Conservation (phyloP, 805 yeast species). For the Candida sanyiensis region DNA sequence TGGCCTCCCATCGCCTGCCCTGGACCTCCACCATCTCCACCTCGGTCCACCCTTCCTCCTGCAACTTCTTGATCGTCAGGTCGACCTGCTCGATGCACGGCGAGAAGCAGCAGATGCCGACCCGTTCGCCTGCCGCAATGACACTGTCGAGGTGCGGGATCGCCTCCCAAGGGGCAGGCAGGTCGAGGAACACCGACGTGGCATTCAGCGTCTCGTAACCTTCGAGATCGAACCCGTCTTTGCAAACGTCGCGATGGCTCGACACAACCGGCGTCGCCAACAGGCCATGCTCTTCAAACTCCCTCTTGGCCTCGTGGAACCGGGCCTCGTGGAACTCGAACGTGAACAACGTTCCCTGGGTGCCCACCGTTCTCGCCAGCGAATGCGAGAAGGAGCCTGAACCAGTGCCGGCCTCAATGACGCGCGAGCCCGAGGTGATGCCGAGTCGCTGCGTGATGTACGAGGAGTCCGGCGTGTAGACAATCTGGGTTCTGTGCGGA, state of each 20-base stretch:
- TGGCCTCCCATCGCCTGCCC: slow-evolving; percentile 81
- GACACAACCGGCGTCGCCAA: slow-evolving; percentile 44
- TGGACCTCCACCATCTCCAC: slow-evolving; percentile 91
- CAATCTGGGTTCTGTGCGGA: slow-evolving; percentile 97
- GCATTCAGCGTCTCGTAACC: slow-evolving; percentile 44
- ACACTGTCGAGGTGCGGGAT: slow-evolving; percentile 64
- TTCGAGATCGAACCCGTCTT: slow-evolving; percentile 66
- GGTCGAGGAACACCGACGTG: slow-evolving; percentile 76
- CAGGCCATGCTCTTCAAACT: slow-evolving; percentile 70
- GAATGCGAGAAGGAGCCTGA: slow-evolving; percentile 95
- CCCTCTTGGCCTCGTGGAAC: slow-evolving; percentile 69
- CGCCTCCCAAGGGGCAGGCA: slow-evolving; percentile 97
- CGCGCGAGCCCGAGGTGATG: slow-evolving; percentile 66
- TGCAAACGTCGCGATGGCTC: slow-evolving; percentile 91
- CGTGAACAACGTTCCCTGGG: slow-evolving; percentile 62
- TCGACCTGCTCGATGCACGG: slow-evolving; percentile 98
- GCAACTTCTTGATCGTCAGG: slow-evolving; percentile 71
- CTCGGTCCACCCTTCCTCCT: slow-evolving; percentile 71
- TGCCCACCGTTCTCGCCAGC: slow-evolving; percentile 65
- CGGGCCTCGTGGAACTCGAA: slow-evolving; percentile 90
- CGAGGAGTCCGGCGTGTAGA: slow-evolving; percentile 91
- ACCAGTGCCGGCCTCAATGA: slow-evolving; percentile 97
- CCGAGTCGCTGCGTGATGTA: slow-evolving; percentile 80
- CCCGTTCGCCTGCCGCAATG: slow-evolving; percentile 45
- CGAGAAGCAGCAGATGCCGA: slow-evolving; percentile 87